These are phyloP conservation scores for Mycena citricolor DNA, from an alignment of 1,284 basidiomycete genomes.

Conservation along the genomic window DNA sequence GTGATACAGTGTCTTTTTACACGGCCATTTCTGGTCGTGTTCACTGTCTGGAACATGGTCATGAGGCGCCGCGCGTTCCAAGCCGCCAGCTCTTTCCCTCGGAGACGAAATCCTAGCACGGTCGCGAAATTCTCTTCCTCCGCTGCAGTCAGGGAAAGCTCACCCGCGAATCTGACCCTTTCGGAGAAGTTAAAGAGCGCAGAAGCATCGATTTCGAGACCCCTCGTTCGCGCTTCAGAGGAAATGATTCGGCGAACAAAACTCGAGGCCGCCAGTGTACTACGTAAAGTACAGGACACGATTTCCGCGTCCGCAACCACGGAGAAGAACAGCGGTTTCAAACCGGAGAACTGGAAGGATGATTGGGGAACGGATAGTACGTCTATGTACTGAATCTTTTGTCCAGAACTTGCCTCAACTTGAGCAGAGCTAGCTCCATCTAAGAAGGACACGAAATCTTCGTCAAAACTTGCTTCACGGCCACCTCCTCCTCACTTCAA, in stretches of 20 bases:
- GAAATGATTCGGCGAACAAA: slow-evolving; percentile 7
- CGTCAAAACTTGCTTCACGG: not conserved
- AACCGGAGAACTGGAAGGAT: slow-evolving; percentile 25
- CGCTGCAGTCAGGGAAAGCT: no score
- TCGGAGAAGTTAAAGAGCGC: no score
- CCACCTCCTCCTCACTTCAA: no score
- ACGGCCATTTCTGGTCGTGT: no score
- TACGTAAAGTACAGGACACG: slow-evolving; percentile 4
- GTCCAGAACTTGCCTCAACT: no score
- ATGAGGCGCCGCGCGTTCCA: not conserved
- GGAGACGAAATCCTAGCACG: not conserved
- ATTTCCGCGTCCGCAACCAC: slow-evolving; percentile 1
- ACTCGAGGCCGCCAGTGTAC: slow-evolving; percentile 3
- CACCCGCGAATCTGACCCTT: no score
- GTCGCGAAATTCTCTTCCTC: no score
- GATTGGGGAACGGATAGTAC: slow-evolving; percentile 35
- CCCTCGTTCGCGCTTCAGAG: slow-evolving; percentile 5
- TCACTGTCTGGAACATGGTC: not conserved
- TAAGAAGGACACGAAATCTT: not conserved
- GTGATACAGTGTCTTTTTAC: no score
- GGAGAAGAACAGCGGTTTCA: no score
- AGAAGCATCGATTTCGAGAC: not conserved
- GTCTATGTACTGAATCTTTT: no score
- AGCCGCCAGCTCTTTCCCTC: not conserved
- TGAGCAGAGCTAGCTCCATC: no score